Evolutionary conservation across 1,284 basidiomycete genomes (phyloP).

Genomic region (Papiliotrema laurentii): DNA sequence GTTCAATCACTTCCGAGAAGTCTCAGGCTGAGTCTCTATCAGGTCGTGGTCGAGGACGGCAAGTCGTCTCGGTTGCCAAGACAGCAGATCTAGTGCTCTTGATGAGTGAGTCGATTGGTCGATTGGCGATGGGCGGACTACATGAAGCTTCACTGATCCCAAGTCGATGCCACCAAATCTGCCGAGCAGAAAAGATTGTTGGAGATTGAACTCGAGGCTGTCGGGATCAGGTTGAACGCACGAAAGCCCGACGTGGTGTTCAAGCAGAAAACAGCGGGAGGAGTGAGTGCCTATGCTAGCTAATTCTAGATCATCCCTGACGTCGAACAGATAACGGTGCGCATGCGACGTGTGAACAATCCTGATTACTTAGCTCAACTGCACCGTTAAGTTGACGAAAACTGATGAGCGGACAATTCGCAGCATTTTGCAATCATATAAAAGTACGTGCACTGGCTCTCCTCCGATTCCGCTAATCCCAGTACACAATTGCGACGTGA

Average conservation of each 20-base stretch:
- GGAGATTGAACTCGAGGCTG: constrained; percentile 90
- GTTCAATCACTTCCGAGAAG: constrained; percentile 2
- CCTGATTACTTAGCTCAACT: constrained; percentile 61
- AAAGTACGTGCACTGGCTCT: constrained; percentile 36
- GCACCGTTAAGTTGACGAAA: constrained; percentile 86
- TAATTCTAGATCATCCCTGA: not conserved
- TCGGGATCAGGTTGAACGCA: constrained; percentile 92
- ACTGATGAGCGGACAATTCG: constrained; percentile 94
- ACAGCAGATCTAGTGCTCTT: constrained; percentile 93
- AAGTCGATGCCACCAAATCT: constrained; percentile 92
- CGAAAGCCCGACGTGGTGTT: constrained; percentile 70
- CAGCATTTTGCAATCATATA: constrained; percentile 81
- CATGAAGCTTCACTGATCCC: not conserved
- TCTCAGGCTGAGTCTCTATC: constrained; percentile 2
- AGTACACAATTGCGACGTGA: constrained; percentile 90
- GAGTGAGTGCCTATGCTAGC: constrained; percentile 59
- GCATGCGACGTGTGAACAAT: constrained; percentile 13
- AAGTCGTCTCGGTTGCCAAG: constrained; percentile 89
- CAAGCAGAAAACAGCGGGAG: constrained; percentile 78
- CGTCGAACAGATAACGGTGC: constrained; percentile 54
- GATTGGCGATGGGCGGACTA: no score
- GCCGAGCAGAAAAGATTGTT: constrained; percentile 83
- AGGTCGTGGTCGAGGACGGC: constrained; percentile 87
- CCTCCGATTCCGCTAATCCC: constrained; percentile 3
- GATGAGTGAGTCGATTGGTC: constrained; percentile 71